phyloP scores from a whole-genome alignment of 2,329 filamentous ascomycete species.

The Pseudonectria foliicola region DNA sequence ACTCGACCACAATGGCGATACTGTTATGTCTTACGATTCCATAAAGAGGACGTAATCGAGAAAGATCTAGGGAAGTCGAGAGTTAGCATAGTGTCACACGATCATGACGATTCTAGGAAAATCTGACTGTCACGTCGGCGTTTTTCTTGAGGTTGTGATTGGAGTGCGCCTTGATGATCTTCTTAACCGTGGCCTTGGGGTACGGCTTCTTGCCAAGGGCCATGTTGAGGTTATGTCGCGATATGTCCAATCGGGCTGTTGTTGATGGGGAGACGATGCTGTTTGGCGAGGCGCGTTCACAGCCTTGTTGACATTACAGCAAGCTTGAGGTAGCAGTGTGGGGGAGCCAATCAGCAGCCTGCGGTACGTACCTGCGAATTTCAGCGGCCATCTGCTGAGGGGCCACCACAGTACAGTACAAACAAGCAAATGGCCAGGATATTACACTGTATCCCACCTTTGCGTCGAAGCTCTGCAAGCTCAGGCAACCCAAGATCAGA shows the following conservation, averaged over 20 bases:
- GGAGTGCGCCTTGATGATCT: slow-evolving; percentile 84
- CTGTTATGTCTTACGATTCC: slow-evolving; percentile 41
- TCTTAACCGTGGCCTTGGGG: slow-evolving; percentile 76
- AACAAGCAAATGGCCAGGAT: not conserved
- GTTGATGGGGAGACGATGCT: slow-evolving; percentile 9
- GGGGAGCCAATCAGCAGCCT: slow-evolving; percentile 18
- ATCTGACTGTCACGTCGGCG: slow-evolving; percentile 69
- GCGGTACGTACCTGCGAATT: slow-evolving; percentile 13
- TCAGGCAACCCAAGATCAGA: slow-evolving; percentile 9
- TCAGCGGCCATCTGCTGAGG: slow-evolving; percentile 13
- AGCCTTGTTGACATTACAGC: slow-evolving; percentile 18
- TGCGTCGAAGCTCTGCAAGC: slow-evolving; percentile 9
- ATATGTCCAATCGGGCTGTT: slow-evolving; percentile 5
- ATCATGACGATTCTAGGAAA: slow-evolving; percentile 8
- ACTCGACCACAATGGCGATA: not conserved
- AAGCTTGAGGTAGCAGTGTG: slow-evolving; percentile 1
- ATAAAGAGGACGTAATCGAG: slow-evolving; percentile 81
- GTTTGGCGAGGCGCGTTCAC: slow-evolving; percentile 13
- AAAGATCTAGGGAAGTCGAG: slow-evolving; percentile 57
- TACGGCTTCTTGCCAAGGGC: slow-evolving; percentile 63
- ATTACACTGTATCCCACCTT: slow-evolving; percentile 22
- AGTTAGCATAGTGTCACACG: slow-evolving; percentile 16
- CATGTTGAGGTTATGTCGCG: slow-evolving; percentile 17
- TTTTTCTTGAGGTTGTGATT: slow-evolving; percentile 76
- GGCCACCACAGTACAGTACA: slow-evolving; percentile 12